Percentiles rank a stretch among this genome's conserved stretches.
Evolutionary conservation across 352 stramenopile genomes (phyloP).

Genomic region (Pythium aquatile): DNA sequence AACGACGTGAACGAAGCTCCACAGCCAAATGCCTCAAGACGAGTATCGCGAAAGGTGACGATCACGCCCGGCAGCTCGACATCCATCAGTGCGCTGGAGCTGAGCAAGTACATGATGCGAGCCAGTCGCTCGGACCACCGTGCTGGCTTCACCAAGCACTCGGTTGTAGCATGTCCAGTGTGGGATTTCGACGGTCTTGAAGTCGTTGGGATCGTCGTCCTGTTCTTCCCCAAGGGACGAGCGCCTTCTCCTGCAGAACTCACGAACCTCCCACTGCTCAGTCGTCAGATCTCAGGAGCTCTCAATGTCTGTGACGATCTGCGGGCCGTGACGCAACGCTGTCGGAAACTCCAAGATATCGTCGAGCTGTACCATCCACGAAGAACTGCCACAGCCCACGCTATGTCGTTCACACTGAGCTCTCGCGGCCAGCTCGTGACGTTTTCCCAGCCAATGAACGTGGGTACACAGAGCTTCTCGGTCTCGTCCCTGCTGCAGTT

Average conservation of each 20-base stretch:
- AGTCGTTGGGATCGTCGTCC: conserved; percentile 62
- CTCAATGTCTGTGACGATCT: conserved; percentile 73
- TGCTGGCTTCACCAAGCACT: conserved; percentile 55
- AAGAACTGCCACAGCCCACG: neutral
- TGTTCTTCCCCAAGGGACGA: conserved; percentile 43
- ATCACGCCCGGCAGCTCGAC: neutral
- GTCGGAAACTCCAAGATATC: conserved; percentile 46
- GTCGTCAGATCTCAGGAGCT: conserved; percentile 63
- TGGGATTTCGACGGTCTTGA: conserved; percentile 63
- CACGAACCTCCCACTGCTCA: conserved; percentile 57
- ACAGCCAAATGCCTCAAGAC: neutral
- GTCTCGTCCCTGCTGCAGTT: conserved; percentile 15
- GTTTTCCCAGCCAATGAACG: conserved; percentile 61
- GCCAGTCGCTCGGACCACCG: conserved; percentile 38
- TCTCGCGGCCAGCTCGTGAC: conserved; percentile 43
- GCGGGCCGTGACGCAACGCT: conserved; percentile 37
- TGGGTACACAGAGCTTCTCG: conserved; percentile 41
- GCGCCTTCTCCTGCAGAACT: conserved; percentile 39
- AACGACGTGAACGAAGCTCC: neutral
- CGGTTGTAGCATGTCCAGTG: conserved; percentile 66
- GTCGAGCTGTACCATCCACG: conserved; percentile 37
- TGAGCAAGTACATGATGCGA: conserved; percentile 36
- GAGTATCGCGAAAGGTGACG: neutral
- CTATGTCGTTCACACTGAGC: conserved; percentile 42
- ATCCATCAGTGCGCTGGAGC: conserved; percentile 6